phyloP scores from a whole-genome alignment of 2,329 filamentous ascomycete species.

The Cadophora luteo-olivacea region DNA sequence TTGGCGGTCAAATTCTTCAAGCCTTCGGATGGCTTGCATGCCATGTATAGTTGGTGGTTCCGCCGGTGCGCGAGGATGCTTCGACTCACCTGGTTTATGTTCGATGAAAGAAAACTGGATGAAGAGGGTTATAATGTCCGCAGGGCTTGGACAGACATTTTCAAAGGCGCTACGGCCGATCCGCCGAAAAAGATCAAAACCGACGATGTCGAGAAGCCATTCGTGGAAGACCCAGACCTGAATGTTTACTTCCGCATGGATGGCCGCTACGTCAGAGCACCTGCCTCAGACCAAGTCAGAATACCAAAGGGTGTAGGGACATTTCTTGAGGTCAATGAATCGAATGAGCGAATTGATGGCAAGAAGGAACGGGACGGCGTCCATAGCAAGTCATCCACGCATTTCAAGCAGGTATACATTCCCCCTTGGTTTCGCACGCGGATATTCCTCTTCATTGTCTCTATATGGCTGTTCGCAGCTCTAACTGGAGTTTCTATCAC shows the following conservation, averaged over 20 bases:
- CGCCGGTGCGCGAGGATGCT: conserved; percentile 80
- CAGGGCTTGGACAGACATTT: conserved; percentile 64
- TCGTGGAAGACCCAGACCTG: conserved; percentile 52
- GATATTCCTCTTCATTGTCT: conserved; percentile 83
- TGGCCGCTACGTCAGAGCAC: conserved; percentile 88
- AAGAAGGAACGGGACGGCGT: conserved; percentile 60
- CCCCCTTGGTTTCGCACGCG: conserved; percentile 84
- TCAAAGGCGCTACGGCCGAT: conserved; percentile 50
- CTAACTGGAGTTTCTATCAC: conserved; percentile 85
- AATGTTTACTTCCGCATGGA: conserved; percentile 66
- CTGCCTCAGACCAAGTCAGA: conserved; percentile 92
- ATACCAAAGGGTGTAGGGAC: conserved; percentile 84
- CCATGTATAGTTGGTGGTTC: conserved; percentile 97
- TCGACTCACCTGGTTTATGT: conserved; percentile 90
- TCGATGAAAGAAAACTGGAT: conserved; percentile 79
- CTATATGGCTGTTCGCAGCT: conserved; percentile 93
- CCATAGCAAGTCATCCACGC: conserved; percentile 57
- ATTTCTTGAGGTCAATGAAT: conserved; percentile 77
- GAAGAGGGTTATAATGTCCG: conserved; percentile 77
- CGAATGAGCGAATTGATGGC: conserved; percentile 70
- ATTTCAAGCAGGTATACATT: conserved; percentile 71
- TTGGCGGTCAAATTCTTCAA: conserved; percentile 83
- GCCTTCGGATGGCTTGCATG: conserved; percentile 82
- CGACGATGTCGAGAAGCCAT: conserved; percentile 45
- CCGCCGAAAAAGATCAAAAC: conserved; percentile 28